Conservation (phyloP, 169 alveolate species). For the Plasmodium malariae region DNA sequence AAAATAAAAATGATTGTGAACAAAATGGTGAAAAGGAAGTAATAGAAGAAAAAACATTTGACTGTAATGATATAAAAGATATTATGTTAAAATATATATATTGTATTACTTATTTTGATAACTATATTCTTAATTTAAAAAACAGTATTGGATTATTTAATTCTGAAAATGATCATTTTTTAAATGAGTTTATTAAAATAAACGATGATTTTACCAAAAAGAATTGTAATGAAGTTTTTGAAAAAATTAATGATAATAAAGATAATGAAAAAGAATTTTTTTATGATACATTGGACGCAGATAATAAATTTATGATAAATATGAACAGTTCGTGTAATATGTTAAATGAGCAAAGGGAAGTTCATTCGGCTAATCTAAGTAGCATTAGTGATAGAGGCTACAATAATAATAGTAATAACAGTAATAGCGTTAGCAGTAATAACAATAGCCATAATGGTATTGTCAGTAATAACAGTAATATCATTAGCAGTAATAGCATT, state of each 20-base stretch:
- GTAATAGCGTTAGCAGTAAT: no score
- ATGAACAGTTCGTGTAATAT: background rate
- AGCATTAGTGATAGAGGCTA: no score
- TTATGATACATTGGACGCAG: background rate
- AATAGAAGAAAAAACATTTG: constrained; percentile 48
- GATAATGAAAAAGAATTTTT: background rate
- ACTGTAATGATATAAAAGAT: constrained; percentile 46
- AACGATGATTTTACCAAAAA: constrained; percentile 4
- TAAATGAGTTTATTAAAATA: constrained; percentile 27
- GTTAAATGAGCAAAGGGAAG: background rate
- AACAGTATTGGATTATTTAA: constrained; percentile 6
- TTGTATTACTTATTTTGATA: constrained; percentile 38
- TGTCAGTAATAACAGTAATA: background rate
- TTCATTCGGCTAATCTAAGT: background rate
- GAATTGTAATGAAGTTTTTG: background rate
- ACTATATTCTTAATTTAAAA: constrained; percentile 25
- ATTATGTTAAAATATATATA: constrained; percentile 47
- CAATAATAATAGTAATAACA: no score
- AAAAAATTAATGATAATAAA: background rate
- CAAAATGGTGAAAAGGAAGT: constrained; percentile 9
- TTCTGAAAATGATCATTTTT: constrained; percentile 17
- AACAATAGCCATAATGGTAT: background rate
- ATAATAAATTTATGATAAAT: background rate
- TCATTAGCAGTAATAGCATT: no score
- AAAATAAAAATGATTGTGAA: constrained; percentile 13